Conservation (phyloP, 164 flowering plant species). For the Berberis thunbergii region DNA sequence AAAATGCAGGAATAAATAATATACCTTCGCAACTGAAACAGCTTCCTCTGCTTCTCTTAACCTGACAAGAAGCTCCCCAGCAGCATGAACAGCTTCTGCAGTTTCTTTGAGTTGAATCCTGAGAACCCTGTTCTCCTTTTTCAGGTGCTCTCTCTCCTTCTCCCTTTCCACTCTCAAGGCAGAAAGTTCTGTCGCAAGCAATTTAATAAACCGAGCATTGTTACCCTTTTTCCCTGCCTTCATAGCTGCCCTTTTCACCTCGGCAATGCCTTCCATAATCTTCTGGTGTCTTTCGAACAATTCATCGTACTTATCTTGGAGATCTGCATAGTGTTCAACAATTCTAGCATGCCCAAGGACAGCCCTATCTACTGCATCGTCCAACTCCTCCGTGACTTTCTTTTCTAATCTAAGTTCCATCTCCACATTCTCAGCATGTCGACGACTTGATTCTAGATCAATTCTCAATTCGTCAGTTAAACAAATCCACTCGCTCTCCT, state of each 20-base stretch:
- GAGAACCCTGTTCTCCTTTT: constrained; percentile 74
- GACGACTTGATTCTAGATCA: constrained; percentile 62
- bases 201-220: constrained; percentile 58
- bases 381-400: constrained; percentile 69
- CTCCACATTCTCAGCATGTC: constrained; percentile 64
- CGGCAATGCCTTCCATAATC: constrained; percentile 77
- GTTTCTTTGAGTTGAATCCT: constrained; percentile 84
- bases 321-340: constrained; percentile 83
- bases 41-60: constrained; percentile 86
- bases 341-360: constrained; percentile 77
- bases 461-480: constrained; percentile 85
- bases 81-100: constrained; percentile 98
- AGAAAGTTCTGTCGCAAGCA: constrained; percentile 84
- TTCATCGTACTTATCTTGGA: constrained; percentile 79
- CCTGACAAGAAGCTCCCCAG: constrained; percentile 89
- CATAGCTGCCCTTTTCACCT: constrained; percentile 78
- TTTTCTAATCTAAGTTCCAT: constrained; percentile 64
- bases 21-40: constrained; percentile 69
- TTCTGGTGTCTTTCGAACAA: constrained; percentile 54
- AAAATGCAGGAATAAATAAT: background rate
- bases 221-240: constrained; percentile 70
- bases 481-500: constrained; percentile 96
- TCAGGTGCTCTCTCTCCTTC: constrained; percentile 65
- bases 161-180: constrained; percentile 69
- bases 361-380: constrained; percentile 76